These are phyloP conservation scores for Calcarisporium arbuscula DNA, from an alignment of 2,329 filamentous ascomycete species.

Conservation along the genomic window DNA sequence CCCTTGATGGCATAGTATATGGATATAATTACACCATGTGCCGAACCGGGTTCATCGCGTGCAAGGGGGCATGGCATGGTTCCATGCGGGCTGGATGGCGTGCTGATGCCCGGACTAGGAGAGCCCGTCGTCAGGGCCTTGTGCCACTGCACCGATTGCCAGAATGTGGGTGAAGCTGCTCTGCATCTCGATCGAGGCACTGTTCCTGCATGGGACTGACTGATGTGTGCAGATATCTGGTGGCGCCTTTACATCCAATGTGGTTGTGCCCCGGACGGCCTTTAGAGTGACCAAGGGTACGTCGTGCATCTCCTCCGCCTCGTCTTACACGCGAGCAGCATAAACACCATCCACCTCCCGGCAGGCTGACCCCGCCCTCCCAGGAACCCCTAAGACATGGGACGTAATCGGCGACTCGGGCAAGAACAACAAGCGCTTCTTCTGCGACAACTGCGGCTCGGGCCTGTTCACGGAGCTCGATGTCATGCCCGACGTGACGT, in stretches of 20 bases:
- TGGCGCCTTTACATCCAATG: constrained; percentile 48
- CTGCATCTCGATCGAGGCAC: not conserved
- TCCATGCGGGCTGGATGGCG: too few species aligned
- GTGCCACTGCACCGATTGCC: constrained; percentile 48
- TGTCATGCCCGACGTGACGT: constrained; percentile 42
- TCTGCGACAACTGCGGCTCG: constrained; percentile 46
- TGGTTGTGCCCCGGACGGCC: constrained; percentile 36
- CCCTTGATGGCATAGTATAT: too few species aligned
- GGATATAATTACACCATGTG: too few species aligned
- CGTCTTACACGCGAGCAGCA: not conserved
- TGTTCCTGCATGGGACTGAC: not conserved
- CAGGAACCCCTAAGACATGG: constrained; percentile 40
- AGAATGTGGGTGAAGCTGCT: constrained; percentile 33
- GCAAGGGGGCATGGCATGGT: too few species aligned
- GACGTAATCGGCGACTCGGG: constrained; percentile 41
- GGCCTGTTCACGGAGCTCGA: constrained; percentile 46
- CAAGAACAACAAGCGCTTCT: constrained; percentile 50
- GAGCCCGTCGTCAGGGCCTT: constrained; percentile 36
- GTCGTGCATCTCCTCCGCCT: not conserved
- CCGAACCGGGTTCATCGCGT: too few species aligned
- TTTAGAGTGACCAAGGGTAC: constrained; percentile 45
- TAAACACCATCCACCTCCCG: too few species aligned
- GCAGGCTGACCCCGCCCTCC: not conserved
- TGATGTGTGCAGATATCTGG: constrained; percentile 36
- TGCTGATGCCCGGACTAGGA: too few species aligned